Evolutionary conservation across 495 filamentous ascomycete species (phyloP), one percentile per base, ranked within the genome.

Genomic region (Podospora comata): DNA sequence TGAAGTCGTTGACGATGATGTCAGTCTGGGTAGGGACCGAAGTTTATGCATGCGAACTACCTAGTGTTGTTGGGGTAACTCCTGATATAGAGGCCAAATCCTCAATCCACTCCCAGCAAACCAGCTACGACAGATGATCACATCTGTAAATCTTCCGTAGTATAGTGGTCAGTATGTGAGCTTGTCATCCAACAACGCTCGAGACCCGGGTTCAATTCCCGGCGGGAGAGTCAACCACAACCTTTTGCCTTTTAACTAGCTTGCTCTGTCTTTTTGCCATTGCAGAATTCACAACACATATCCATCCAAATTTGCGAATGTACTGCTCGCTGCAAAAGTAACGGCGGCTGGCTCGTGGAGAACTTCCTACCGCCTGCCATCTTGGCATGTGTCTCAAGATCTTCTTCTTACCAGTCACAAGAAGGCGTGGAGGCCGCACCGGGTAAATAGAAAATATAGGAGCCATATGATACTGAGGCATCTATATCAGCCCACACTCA

Each of bases 121-220:
- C 62, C 58, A 44, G 39, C 67, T 69, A 69, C 67, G 28, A 54
- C 55, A 58, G 67, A 56, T 69, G 67, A 27, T 6, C 44, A 69
- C 67, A 69, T 56, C 62, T 58, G 55, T 57, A 62, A 58, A 2
- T 69, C 67, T 66, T 69, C 67, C 67, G 67, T 69, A 69, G 67
- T 69, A 69, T 69, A 69, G 67, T 69, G 67, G 67, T 69, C 57
- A 69, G 67, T 69, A 69, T 69, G 62, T 69, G 67, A 69, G 67
- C 67, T 69, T 69, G 67, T 69, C 67, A 69, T 61, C 44, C 39
- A 39, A 65, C 67, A 68, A 54, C 67, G 67, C 67, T 69, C 67
- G 67, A 65, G 67, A 69, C 67, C 67, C 67, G 67, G 67, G 67
- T 69, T 69, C 67, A 69, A 69, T 69, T 69, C 67, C 67, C 68